phyloP scores from a whole-genome alignment of 345 rosid genomes.

The Hibiscus tridactylites region DNA sequence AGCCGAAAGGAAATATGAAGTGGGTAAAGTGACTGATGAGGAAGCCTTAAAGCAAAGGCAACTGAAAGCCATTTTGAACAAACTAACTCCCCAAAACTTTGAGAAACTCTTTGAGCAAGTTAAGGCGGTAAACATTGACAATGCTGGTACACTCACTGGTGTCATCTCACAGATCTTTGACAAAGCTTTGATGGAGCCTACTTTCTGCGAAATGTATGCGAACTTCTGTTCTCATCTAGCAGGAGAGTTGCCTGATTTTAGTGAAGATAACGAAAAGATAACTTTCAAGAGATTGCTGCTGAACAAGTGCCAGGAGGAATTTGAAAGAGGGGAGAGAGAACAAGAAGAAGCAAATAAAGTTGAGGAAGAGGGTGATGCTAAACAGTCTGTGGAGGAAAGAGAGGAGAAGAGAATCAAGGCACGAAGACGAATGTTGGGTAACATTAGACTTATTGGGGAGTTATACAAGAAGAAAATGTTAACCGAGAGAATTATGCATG shows the following conservation, averaged over 20 bases:
- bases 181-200: constrained; percentile 97
- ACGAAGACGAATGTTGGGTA: constrained; percentile 88
- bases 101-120: constrained; percentile 92
- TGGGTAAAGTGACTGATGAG: constrained; percentile 70
- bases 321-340: constrained; percentile 89
- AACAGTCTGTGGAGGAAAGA: constrained; percentile 68
- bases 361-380: constrained; percentile 70
- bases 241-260: constrained; percentile 63
- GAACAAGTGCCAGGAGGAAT: constrained; percentile 95
- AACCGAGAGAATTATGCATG: constrained; percentile 93
- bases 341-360: constrained; percentile 88
- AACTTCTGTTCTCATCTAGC: constrained; percentile 68
- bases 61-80: constrained; percentile 84
- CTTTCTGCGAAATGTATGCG: constrained; percentile 97
- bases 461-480: constrained; percentile 84
- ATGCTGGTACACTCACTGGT: constrained; percentile 57
- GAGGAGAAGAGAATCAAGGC: constrained; percentile 84
- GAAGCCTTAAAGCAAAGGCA: constrained; percentile 81
- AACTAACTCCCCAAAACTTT: constrained; percentile 94
- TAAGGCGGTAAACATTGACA: constrained; percentile 80
- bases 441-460: constrained; percentile 96
- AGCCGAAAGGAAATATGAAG: constrained; percentile 89
- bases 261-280: constrained; percentile 60
- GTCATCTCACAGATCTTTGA: constrained; percentile 93
- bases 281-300: constrained; percentile 83